These are phyloP conservation scores for Radiomyces spectabilis DNA, from an alignment of 192 early-diverging fungal genomes.

Conservation along the genomic window DNA sequence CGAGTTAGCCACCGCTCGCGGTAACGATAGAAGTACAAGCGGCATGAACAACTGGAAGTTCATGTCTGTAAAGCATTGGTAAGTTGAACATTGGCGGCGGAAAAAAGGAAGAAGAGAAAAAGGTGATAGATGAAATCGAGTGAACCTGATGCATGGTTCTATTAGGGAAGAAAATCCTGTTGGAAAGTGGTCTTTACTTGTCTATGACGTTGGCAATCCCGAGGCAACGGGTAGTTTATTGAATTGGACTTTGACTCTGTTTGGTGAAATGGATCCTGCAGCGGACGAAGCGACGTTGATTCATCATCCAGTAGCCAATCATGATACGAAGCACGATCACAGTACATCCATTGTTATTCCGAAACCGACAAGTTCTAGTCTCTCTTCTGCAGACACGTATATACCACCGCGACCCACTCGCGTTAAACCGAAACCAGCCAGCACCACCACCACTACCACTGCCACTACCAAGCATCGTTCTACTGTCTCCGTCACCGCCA, in stretches of 20 bases:
- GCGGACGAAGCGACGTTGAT: constrained; percentile 2
- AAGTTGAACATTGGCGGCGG: not conserved
- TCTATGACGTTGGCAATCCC: constrained; percentile 50
- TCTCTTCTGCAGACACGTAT: not conserved
- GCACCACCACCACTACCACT: not conserved
- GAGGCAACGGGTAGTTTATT: constrained; percentile 44
- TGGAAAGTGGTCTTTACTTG: constrained; percentile 69
- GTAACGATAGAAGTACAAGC: constrained; percentile 45
- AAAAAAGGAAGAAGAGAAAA: too few species aligned
- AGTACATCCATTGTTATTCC: not conserved
- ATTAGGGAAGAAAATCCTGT: constrained; percentile 66
- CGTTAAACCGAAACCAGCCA: not conserved
- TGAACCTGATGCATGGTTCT: not conserved
- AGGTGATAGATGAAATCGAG: not conserved
- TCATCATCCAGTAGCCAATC: not conserved
- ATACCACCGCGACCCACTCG: constrained; percentile 5
- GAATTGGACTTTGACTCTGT: constrained; percentile 59
- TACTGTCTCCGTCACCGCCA: not conserved
- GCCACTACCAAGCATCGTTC: not conserved
- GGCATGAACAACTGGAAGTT: constrained; percentile 87
- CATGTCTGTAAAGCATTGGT: constrained; percentile 91
- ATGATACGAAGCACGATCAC: not conserved
- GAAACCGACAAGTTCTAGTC: not conserved
- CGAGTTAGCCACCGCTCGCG: constrained; percentile 56
- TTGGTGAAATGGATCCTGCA: constrained; percentile 22